A percentile compares a stretch with the other conserved stretches of the same genome.
Evolutionary conservation across 257 asterid genomes (phyloP).

Genomic region (Nicotiana obtusifolia): DNA sequence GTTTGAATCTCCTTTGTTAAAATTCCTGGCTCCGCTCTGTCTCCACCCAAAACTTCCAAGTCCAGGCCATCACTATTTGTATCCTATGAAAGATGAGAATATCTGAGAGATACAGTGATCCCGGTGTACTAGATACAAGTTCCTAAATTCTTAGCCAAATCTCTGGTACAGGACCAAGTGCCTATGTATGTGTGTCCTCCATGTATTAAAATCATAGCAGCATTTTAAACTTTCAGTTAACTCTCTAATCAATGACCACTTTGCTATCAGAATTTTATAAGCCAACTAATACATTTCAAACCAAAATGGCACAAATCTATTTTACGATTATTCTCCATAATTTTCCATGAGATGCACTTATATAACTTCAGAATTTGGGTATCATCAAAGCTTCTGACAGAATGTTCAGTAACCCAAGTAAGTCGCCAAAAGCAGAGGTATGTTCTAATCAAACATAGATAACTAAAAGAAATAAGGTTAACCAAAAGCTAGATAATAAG

Average conservation of each 20-base stretch:
- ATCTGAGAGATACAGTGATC: too few species aligned
- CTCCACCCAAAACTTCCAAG: too few species aligned
- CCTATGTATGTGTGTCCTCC: too few species aligned
- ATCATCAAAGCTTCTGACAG: background rate
- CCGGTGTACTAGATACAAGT: too few species aligned
- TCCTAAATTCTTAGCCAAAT: too few species aligned
- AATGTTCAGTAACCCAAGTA: background rate
- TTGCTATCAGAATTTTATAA: background rate
- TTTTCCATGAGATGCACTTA: background rate
- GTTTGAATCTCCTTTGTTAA: too few species aligned
- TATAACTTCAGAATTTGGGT: background rate
- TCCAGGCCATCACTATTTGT: too few species aligned
- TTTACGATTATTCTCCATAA: background rate
- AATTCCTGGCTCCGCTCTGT: too few species aligned
- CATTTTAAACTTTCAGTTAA: too few species aligned
- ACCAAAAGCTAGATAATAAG: background rate
- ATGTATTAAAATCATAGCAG: too few species aligned
- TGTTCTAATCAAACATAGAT: background rate
- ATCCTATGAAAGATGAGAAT: too few species aligned
- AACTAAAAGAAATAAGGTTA: background rate
- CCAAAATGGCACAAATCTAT: background rate
- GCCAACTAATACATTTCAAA: background rate
- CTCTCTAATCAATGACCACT: background rate
- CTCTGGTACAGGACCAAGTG: too few species aligned
- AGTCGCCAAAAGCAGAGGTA: background rate